Conservation (phyloP, 768 basidiomycete species). For the Termitomyces sp. region DNA sequence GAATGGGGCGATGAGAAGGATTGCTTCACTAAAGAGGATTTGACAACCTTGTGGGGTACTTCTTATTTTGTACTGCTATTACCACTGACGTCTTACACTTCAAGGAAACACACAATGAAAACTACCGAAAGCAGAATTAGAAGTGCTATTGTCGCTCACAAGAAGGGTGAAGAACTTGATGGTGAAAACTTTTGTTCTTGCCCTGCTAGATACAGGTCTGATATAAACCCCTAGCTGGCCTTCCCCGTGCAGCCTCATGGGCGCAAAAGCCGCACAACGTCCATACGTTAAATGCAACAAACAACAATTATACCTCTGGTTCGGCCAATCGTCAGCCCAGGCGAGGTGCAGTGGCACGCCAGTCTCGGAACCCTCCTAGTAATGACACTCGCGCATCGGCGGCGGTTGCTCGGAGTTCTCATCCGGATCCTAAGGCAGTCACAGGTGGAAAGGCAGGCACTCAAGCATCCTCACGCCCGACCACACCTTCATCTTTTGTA, state of each 20-base stretch:
- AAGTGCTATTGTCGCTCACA: conserved; percentile 39
- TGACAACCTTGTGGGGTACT: conserved; percentile 73
- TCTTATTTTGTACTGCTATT: conserved; percentile 8
- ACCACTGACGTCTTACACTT: conserved; percentile 1
- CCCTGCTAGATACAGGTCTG: conserved; percentile 8
- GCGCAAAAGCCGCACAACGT: conserved; percentile 36
- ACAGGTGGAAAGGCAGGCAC: conserved; percentile 36
- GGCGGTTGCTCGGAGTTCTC: conserved; percentile 22
- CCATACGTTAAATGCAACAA: conserved; percentile 15
- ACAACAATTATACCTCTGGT: conserved; percentile 10
- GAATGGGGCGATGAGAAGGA: conserved; percentile 99
- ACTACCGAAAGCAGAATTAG: conserved; percentile 71
- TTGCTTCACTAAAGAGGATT: conserved; percentile 94
- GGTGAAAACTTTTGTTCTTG: conserved; percentile 24
- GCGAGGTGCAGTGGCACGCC: conserved; percentile 41
- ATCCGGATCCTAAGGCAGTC: conserved; percentile 37
- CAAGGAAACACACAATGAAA: conserved; percentile 90
- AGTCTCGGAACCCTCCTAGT: conserved; percentile 31
- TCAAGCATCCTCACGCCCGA: conserved; percentile 52
- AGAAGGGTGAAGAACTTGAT: conserved; percentile 60
- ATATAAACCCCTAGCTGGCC: conserved; percentile 27
- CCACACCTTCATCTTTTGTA: conserved; percentile 37
- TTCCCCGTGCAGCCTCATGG: conserved; percentile 71
- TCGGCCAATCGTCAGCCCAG: conserved; percentile 32
- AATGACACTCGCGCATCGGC: conserved; percentile 28